phyloP scores from a whole-genome alignment of 257 asterid species.

The Gentiana straminea region DNA sequence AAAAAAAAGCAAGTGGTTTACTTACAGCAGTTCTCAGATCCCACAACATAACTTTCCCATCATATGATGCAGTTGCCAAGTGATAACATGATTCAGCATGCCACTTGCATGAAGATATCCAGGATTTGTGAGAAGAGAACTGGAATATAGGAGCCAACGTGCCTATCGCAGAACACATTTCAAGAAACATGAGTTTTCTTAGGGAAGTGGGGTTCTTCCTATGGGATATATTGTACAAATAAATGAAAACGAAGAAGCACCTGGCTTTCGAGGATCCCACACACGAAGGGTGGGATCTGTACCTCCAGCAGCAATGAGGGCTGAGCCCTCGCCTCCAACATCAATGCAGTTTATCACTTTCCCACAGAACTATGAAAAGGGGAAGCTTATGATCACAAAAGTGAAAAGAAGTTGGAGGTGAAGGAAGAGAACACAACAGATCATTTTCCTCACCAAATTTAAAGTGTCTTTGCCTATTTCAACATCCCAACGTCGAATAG shows the following conservation, averaged over 20 bases:
- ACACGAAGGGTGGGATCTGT: constrained; percentile 77
- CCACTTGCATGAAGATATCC: constrained; percentile 99
- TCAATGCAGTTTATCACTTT: constrained; percentile 78
- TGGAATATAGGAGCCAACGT: constrained; percentile 69
- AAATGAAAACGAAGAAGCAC: constrained; percentile 16
- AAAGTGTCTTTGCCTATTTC: constrained; percentile 64
- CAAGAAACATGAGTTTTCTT: not conserved
- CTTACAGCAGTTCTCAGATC: constrained; percentile 91
- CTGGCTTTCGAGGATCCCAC: constrained; percentile 99
- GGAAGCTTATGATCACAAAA: constrained; percentile 2
- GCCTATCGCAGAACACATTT: constrained; percentile 30
- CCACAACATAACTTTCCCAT: constrained; percentile 97
- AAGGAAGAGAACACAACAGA: constrained; percentile 1
- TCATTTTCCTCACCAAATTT: constrained; percentile 43
- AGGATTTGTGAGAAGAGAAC: constrained; percentile 74
- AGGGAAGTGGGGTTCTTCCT: not conserved
- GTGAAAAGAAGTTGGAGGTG: not conserved
- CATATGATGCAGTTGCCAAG: constrained; percentile 82
- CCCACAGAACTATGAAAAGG: constrained; percentile 44
- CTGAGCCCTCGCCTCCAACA: constrained; percentile 93
- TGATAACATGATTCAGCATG: constrained; percentile 81
- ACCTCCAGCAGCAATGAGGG: constrained; percentile 79
- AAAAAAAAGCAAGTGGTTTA: constrained; percentile 4
- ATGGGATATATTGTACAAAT: not conserved
- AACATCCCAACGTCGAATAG: constrained; percentile 94